Evolutionary conservation across 495 filamentous ascomycete genomes (phyloP).

Genomic region (Neurospora sublineolata): DNA sequence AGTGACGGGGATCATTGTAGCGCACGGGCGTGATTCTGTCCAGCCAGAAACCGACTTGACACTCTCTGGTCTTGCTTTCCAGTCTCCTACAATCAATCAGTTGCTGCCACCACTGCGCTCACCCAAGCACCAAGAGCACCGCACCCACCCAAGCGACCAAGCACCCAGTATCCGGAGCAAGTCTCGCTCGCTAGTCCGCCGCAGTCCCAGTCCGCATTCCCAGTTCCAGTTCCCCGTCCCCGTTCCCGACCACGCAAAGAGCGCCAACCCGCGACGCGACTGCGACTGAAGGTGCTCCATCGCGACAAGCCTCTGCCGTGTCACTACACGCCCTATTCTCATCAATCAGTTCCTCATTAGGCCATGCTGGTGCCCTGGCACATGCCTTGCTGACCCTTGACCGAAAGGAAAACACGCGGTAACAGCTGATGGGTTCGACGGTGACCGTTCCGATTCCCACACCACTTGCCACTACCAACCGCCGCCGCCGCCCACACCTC

Average conservation of each 20-base stretch:
- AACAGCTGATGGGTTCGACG: conserved; percentile 38
- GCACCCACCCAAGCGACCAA: neutral
- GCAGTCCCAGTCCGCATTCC: neutral
- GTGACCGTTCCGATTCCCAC: conserved; percentile 9
- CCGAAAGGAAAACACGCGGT: neutral
- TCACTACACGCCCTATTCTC: conserved; percentile 28
- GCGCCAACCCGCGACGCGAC: conserved; percentile 38
- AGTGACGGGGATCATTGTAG: neutral
- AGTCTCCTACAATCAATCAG: neutral
- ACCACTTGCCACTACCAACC: neutral
- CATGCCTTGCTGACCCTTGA: neutral
- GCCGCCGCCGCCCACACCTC: neutral
- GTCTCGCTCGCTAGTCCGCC: neutral
- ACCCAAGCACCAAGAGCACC: neutral
- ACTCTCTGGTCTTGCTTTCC: neutral
- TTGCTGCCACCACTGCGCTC: conserved; percentile 10
- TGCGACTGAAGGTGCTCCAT: conserved; percentile 25
- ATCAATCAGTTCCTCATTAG: conserved; percentile 22
- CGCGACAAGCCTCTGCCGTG: conserved; percentile 35
- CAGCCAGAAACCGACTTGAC: conserved; percentile 17
- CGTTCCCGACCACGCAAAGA: conserved; percentile 8
- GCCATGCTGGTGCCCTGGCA: conserved; percentile 9
- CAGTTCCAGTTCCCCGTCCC: conserved; percentile 1
- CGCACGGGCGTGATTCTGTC: neutral
- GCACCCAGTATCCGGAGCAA: neutral